Evolutionary conservation across 805 yeast species (phyloP), one percentile per base, ranked within the genome.

Genomic region (Tetrapisispora namnaoensis): DNA sequence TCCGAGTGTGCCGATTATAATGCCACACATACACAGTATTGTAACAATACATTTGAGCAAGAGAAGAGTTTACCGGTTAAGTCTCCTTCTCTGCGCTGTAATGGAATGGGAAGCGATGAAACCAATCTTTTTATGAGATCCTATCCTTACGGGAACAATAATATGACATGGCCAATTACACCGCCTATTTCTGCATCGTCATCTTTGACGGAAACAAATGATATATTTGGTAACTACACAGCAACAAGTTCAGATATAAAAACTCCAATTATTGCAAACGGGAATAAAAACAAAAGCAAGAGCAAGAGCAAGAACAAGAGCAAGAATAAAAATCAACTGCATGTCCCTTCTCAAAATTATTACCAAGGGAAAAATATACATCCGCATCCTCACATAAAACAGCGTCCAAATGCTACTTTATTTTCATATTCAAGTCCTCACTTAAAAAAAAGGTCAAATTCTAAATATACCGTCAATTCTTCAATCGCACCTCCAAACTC

Each of bases 111-210:
- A 14, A 5, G 13, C 35, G 35, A 10, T 32, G n/a, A 32, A 32
- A 17, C 32, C 30, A 36, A 42, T 8, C 27, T 42, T 11, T 42
- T 42, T 18, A 42, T 42, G 44, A 42, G 30, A 20, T 42, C 44
- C 2, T 42, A 42, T 30, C 44, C 44, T 3, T 42, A 42, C 18
- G 44, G 44, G 17, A 16, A 18, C 20, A 27, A 40, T 39, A 24
- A 6, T 18, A 18, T 36, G 20, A 20, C 22, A 24, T n/a, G 16
- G 24, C 44, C 36, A 2, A 30, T 30, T 8, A 30, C 44, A 18
- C 44, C 44, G 4, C 44, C 44, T 16, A 30, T 28, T 13, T 42
- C 44, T 32, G 44, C 44, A 42, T 42, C 44, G 2, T 42, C 44
- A 28, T 42, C 44, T 6, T 42, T 42, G 17, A 42, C 37, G 3